Evolutionary conservation across 495 filamentous ascomycete species (phyloP), one percentile per base, ranked within the genome.

Genomic region (Penicillium alfredii): DNA sequence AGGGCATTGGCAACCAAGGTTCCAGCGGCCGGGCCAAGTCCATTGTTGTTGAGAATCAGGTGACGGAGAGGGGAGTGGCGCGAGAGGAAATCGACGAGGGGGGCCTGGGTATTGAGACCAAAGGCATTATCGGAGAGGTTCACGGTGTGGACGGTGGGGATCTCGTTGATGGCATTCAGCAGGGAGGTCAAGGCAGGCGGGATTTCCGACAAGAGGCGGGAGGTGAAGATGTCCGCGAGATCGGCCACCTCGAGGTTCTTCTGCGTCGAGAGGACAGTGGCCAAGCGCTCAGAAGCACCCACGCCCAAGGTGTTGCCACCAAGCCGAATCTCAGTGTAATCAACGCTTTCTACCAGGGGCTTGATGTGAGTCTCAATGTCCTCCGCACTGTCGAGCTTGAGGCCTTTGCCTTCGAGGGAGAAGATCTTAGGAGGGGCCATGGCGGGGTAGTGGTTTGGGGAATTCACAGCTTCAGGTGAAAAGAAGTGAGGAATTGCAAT

Each of bases 111-210:
- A 60, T 94, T 94, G 31, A 94, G 79, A 35, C 92, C 92, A 54
- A 98, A 98, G 27, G 92, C 92, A 62, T 98, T 98, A 64, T 98
- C 92, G 56, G 88, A 92, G 8, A 98, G 78, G 64, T 97, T 88
- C 59, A 98, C 76, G 19, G 88, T 95, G 56, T 88, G 84, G 9
- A 97, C 78, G 20, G 82, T 76, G 0, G 82, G 76, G 30, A 93
- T 78, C 35, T 84, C 78, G 29, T 96, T 77, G 26, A 97, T 81
- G 3, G 93, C 79, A 13, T 81, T 86, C 8, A 97, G 80, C 22
- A 98, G 81, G 27, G 79, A 78, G 8, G 81, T 81, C 21, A 97
- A 79, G 2, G 93, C 90, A 35, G 81, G 80, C 29, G 92, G 92
- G 47, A 98, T 97, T 53, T 98, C 92, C 52, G 81, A 82, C 31